A percentile compares a stretch with the other conserved stretches of the same genome.
Evolutionary conservation across 768 basidiomycete species (phyloP).

Genomic region (Gyrodon lividus): DNA sequence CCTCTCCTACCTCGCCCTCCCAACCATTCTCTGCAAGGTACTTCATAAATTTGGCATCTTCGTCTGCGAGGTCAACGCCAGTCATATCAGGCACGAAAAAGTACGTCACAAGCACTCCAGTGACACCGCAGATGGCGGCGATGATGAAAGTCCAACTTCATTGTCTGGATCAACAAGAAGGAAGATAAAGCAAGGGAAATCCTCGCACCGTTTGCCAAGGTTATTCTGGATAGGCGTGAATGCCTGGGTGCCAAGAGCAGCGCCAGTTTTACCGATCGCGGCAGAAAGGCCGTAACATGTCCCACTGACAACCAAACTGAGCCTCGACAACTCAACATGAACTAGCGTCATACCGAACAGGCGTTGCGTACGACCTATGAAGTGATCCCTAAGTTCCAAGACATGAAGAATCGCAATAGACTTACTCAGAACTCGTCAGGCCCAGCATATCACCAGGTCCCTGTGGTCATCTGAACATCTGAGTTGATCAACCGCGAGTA

Average conservation of each 20-base stretch:
- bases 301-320: conserved; percentile 38
- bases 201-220: conserved; percentile 58
- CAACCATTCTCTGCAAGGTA: conserved; percentile 65
- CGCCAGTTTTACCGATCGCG: conserved; percentile 68
- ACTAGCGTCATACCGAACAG: conserved; percentile 46
- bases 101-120: conserved; percentile 63
- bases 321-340: background rate
- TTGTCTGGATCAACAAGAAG: background rate
- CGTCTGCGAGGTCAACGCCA: conserved; percentile 62
- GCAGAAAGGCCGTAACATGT: conserved; percentile 71
- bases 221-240: conserved; percentile 68
- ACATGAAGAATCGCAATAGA: conserved; percentile 6
- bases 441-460: conserved; percentile 74
- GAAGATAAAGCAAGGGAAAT: background rate
- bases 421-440: conserved; percentile 64
- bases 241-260: conserved; percentile 68
- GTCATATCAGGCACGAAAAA: conserved; percentile 71
- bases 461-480: conserved; percentile 30
- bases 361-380: conserved; percentile 58
- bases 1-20: conserved; percentile 62
- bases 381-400: conserved; percentile 5
- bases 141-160: conserved; percentile 66
- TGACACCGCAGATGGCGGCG: conserved; percentile 64
- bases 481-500: background rate
- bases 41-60: conserved; percentile 59